Base-by-base conservation (phyloP, 1,139 yeast genomes). In the Tardiomyces depauwii region DNA sequence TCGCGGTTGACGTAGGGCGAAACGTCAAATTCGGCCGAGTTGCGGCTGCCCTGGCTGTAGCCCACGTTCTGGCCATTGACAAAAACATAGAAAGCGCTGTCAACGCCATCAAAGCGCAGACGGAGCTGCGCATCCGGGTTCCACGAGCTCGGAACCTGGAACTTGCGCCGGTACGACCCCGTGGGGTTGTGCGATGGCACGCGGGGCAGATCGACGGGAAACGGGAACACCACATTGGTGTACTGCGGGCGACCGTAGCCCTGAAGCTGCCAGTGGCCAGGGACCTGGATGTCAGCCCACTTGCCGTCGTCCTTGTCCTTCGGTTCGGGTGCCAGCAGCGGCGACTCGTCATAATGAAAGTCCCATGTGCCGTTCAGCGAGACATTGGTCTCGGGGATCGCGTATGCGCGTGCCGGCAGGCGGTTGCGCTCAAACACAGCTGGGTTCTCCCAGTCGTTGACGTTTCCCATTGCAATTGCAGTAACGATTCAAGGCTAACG, bases 191-290 rank as follows among this genome's bases (percentile, higher is more conserved):
- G 36, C 5, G 36, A 30, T 5, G 36, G 36, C 10, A 65, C 65
- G 47, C 51, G 53, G 6, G 70, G 70, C 1, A 68, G 68, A 46
- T 65, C 59, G 39, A 59, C 57, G 6, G 66, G 63, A 50, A 66
- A 57, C 2, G 68, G 68, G 46, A 53, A 66, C 18, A 53, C 52
- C 42, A 57, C 54, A 47, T 66, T 66, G 16, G 69, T 65, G 47
- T 66, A 66, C 28, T 54, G 60, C 1, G 70, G 70, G 1, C 49
- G 47, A 13, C 67, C 68, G 44, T 49, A 58, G 5, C 68, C 68
- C 48, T 65, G 67, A 18, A 65, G 49, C 51, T 66, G 69, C 68
- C 70, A 66, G 47, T 63, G 65, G 10, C 68, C 67, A 2, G 70
- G 70, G 14, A 66, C 70, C 1, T 45, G 30, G 18, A 66, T 52